Evolutionary conservation across 306 rosid species (phyloP), one percentile per base, ranked within the genome.

Genomic region (Malus sylvestris): DNA sequence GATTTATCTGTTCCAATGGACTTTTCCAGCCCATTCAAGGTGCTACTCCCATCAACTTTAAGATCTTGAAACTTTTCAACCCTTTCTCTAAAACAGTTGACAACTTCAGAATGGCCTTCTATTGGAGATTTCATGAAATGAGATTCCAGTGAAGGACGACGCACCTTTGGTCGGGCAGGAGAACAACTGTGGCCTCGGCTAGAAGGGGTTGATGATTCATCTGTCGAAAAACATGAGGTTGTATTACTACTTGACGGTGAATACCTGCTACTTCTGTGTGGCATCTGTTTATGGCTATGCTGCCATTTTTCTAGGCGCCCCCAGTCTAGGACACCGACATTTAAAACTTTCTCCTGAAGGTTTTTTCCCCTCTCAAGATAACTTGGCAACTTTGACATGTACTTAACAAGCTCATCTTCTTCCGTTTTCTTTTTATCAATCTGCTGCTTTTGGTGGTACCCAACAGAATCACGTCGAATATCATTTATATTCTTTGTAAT

Each of bases 291-390:
- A 45, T 89, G 87, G 61, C 86, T 70, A 38, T 75, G 63, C 74
- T 81, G 87, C 99, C 99, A 95, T 81, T 87, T 90, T 78, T 95
- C 90, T 40, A 95, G 87, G 68, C 80, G 90, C 20, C 86, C 78
- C 99, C 99, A 95, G 81, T 95, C 93, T 84, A 95, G 97, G 80
- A 95, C 99, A 72, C 99, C 99, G 35, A 95, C 92, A 80, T 90
- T 95, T 62, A 92, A 86, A 76, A 71, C 87, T 79, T 89, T 90
- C 73, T 95, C 99, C 68, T 84, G 85, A 51, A 66, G 60, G 30
- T 83, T 87, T 79, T 82, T 85, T 29, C 96, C 92, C 68, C 83
- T 90, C 84, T 92, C 90, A 70, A 95, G 88, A 88, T 84, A 95
- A 85, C 93, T 87, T 3, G 99, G 99, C 85, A 95, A 85, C 59